phyloP scores from a whole-genome alignment of 2,329 filamentous ascomycete genomes.

The Microsporum canis region DNA sequence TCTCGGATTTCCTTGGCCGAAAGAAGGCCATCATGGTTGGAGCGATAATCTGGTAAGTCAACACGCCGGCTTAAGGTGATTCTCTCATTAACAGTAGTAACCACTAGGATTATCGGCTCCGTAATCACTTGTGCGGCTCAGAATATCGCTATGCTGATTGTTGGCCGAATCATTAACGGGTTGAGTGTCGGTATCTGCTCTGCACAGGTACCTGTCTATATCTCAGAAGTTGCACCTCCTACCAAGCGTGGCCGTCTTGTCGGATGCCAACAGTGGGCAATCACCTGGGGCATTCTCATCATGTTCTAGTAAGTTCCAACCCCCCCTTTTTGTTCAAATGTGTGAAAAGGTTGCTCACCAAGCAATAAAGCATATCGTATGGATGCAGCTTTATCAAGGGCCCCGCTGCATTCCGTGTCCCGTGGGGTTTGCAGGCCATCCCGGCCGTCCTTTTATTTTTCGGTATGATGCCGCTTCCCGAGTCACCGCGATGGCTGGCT shows the following conservation, averaged over 20 bases:
- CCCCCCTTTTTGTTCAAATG: neutral
- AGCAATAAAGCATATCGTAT: constrained; percentile 37
- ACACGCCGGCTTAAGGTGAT: neutral
- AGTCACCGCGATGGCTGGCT: constrained; percentile 54
- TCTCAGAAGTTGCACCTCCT: constrained; percentile 30
- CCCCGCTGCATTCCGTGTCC: constrained; percentile 49
- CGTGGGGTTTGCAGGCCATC: constrained; percentile 55
- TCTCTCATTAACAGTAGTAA: no score
- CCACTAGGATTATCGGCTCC: constrained; percentile 40
- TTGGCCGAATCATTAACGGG: constrained; percentile 33
- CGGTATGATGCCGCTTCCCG: constrained; percentile 43
- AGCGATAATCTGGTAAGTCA: constrained; percentile 38
- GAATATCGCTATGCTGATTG: constrained; percentile 49
- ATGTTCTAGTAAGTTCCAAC: constrained; percentile 47
- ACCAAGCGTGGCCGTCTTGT: constrained; percentile 35
- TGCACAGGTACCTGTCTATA: constrained; percentile 34
- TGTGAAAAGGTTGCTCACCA: neutral
- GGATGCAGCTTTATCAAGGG: constrained; percentile 50
- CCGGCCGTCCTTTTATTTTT: constrained; percentile 48
- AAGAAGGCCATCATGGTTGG: constrained; percentile 43
- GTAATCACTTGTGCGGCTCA: constrained; percentile 53
- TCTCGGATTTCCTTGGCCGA: constrained; percentile 29
- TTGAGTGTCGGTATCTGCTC: constrained; percentile 33
- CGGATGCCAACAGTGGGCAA: constrained; percentile 34
- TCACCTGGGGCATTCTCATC: constrained; percentile 36